Evolutionary conservation across 2,329 filamentous ascomycete species (phyloP).

Genomic region (Colletotrichum somersetense): DNA sequence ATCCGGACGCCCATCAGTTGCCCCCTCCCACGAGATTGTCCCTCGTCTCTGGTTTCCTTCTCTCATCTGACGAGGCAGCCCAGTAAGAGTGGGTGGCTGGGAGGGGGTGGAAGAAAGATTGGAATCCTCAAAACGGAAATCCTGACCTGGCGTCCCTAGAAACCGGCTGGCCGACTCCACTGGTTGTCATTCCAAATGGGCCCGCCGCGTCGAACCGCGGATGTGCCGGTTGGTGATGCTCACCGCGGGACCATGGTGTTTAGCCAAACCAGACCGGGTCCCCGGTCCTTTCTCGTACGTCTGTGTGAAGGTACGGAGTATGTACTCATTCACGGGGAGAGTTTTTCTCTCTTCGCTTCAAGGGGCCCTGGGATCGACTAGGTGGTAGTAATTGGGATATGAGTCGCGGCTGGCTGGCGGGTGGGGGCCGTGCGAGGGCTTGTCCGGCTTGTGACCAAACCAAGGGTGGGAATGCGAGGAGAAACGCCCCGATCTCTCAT

Average conservation of each 20-base stretch:
- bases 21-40: neutral
- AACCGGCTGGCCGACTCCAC: neutral
- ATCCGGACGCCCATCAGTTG: constrained; percentile 2
- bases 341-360: neutral
- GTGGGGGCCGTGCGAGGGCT: constrained; percentile 29
- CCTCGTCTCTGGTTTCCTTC: neutral
- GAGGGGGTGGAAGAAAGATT: neutral
- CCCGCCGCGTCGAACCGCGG: constrained; percentile 29
- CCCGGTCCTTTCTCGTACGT: constrained; percentile 3
- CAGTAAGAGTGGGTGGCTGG: constrained; percentile 1
- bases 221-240: constrained; percentile 39
- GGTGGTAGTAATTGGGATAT: constrained; percentile 30
- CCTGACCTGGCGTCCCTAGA: constrained; percentile 6
- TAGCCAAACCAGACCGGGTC: constrained; percentile 2
- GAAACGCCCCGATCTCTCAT: constrained; percentile 27
- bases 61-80: constrained; percentile 5
- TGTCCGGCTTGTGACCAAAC: constrained; percentile 30
- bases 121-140: constrained; percentile 4
- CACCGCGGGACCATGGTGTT: neutral
- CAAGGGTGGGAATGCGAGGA: constrained; percentile 10
- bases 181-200: constrained; percentile 40
- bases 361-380: constrained; percentile 1
- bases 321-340: constrained; percentile 1
- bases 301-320: constrained; percentile 14
- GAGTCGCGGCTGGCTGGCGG: constrained; percentile 28